A percentile compares a stretch with the other conserved stretches of the same genome.
Evolutionary conservation across 768 basidiomycete genomes (phyloP).

Genomic region (Panus rudis): DNA sequence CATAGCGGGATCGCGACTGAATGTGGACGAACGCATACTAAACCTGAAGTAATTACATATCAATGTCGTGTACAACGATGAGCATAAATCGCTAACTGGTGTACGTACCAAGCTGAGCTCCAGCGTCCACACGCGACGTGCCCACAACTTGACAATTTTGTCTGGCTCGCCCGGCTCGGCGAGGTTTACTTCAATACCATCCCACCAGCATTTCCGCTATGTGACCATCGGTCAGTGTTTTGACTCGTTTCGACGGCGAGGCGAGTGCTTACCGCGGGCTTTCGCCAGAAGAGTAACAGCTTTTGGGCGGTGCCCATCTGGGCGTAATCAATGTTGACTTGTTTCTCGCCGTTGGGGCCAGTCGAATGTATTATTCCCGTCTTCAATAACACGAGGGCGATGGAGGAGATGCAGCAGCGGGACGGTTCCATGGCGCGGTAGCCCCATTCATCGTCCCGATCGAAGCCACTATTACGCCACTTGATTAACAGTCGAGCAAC

Average conservation of each 20-base stretch:
- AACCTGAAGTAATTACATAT: too few species aligned
- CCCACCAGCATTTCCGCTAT: constrained; percentile 99
- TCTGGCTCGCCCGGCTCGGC: constrained; percentile 46
- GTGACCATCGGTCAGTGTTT: not conserved
- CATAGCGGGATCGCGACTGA: too few species aligned
- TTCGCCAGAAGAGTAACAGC: constrained; percentile 94
- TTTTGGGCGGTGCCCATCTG: constrained; percentile 99
- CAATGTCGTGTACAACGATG: too few species aligned
- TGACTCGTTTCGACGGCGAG: constrained; percentile 1
- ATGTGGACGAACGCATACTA: too few species aligned
- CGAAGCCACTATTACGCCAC: constrained; percentile 77
- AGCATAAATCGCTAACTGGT: not conserved
- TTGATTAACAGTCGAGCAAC: not conserved
- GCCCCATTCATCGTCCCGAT: constrained; percentile 97
- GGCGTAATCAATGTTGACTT: constrained; percentile 77
- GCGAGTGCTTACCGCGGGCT: constrained; percentile 80
- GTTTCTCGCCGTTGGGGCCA: constrained; percentile 48
- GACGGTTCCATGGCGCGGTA: constrained; percentile 93
- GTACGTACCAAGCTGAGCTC: constrained; percentile 82
- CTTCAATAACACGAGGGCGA: constrained; percentile 94
- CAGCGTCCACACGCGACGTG: constrained; percentile 95
- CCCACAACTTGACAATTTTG: constrained; percentile 84
- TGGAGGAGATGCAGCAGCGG: constrained; percentile 96
- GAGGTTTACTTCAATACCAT: constrained; percentile 87
- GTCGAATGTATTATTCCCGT: constrained; percentile 78